phyloP scores from a whole-genome alignment of 768 basidiomycete genomes.

The Phylloporus sp. region DNA sequence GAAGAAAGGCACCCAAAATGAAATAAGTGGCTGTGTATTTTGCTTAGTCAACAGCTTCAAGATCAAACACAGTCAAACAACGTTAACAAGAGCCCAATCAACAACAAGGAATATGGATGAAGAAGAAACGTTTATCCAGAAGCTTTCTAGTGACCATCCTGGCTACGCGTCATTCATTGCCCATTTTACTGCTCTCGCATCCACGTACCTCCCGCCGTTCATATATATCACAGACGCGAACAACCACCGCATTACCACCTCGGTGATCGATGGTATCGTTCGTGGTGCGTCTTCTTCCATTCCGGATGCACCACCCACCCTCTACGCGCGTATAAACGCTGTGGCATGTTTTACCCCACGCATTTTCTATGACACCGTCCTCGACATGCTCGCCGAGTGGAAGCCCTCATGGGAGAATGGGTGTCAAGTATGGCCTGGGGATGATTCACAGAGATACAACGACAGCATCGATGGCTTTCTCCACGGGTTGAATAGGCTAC shows the following conservation, averaged over 20 bases:
- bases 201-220: conserved; percentile 53
- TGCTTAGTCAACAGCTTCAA: conserved; percentile 14
- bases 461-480: conserved; percentile 66
- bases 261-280: conserved; percentile 27
- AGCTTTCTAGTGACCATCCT: conserved; percentile 13
- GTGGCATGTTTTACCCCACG: conserved; percentile 59
- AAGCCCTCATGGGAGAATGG: conserved; percentile 56
- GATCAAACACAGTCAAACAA: conserved; percentile 17
- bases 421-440: conserved; percentile 53
- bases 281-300: conserved; percentile 11
- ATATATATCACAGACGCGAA: conserved; percentile 62
- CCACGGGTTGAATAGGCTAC: conserved; percentile 53
- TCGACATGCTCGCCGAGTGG: conserved; percentile 60
- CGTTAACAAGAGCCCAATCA: neutral
- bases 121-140: conserved; percentile 4
- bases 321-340: conserved; percentile 49
- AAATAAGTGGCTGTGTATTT: neutral
- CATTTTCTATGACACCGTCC: conserved; percentile 60
- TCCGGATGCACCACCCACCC: conserved; percentile 24
- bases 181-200: conserved; percentile 30
- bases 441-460: conserved; percentile 47
- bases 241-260: conserved; percentile 43
- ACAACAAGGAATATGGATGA: conserved; percentile 15
- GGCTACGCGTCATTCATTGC: conserved; percentile 23
- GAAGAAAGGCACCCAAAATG: neutral